Base-by-base conservation (phyloP, 1,284 basidiomycete genomes). In the Malassezia equina region DNA sequence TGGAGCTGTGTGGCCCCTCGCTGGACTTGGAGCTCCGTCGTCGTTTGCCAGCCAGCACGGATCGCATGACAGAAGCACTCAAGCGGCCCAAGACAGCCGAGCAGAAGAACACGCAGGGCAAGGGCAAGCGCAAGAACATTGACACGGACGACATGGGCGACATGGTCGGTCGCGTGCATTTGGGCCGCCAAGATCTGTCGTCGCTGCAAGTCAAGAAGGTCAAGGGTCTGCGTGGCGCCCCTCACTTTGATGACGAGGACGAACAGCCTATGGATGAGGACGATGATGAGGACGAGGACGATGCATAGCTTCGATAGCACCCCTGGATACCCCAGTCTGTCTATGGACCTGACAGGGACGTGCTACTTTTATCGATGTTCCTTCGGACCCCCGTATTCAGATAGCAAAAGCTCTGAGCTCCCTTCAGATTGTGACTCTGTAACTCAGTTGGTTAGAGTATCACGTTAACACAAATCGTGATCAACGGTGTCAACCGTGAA, bases 71-170 rank as follows among this genome's bases (percentile, higher is more conserved):
- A 75, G 80, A 81, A 60, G 88, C 91, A 11, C 80, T 90, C 78
- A 86, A 80, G 75, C 79, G 85, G 59, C 87, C 88, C 43, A 95
- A 91, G 79, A 69, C 94, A 60, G 85, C 85, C 76, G 88, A 89
- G 78, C 62, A 72, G 63, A 65, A 62, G 62, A 71, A 64, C 58
- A 80, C 80, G 63, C 88, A 88, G 78, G 71, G 71, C 52, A 90
- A 88, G 81, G 82, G 82, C 77, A 90, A 89, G 82, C 95, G 95
- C 76, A 77, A 78, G 68, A 78, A 78, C 58, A 76, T 91, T 75
- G 90, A 94, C 78, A 88, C 90, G 61, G 93, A 98, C 78, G 89
- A 90, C 76, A 95, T 96, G 93, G 93, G 93, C 55, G 90, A 98
- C 76, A 77, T 91, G 77, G 82, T 93, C 62, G 93, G 91, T 44